A percentile compares a stretch with the other conserved stretches of the same genome.
Evolutionary conservation across 192 early-diverging fungal genomes (phyloP).

Genomic region (Dissophora ornata): DNA sequence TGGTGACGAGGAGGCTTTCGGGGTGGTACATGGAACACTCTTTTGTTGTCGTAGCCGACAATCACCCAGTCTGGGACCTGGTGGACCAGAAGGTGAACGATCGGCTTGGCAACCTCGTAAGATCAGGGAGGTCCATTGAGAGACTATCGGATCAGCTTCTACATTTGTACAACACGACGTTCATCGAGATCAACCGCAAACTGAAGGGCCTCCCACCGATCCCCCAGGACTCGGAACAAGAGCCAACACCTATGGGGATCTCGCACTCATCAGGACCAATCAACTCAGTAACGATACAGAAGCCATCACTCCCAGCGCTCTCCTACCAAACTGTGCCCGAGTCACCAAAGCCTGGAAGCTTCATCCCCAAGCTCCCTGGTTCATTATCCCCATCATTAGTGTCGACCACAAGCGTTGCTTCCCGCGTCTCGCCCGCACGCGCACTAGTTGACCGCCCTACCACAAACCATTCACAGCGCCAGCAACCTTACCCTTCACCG

Average conservation of each 20-base stretch:
- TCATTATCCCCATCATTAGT: background rate
- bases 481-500: constrained; percentile 2
- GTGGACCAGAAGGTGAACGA: constrained; percentile 22
- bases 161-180: constrained; percentile 21
- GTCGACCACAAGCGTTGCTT: no score
- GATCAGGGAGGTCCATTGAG: constrained; percentile 31
- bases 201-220: constrained; percentile 17
- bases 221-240: constrained; percentile 1
- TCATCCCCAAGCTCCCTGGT: no score
- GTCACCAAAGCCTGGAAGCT: no score
- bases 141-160: constrained; percentile 32
- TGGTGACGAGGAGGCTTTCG: constrained; percentile 38
- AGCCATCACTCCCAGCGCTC: no score
- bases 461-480: no score
- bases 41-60: constrained; percentile 38
- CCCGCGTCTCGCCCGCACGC: background rate
- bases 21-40: constrained; percentile 46
- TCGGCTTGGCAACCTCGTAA: constrained; percentile 33
- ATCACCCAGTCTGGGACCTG: constrained; percentile 41
- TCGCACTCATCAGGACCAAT: background rate
- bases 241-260: background rate
- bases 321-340: no score
- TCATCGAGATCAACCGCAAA: constrained; percentile 21
- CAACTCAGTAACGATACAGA: background rate
- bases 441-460: no score